Base-by-base conservation (phyloP, 2,329 filamentous ascomycete genomes). In the Colletotrichum orchidophilum region DNA sequence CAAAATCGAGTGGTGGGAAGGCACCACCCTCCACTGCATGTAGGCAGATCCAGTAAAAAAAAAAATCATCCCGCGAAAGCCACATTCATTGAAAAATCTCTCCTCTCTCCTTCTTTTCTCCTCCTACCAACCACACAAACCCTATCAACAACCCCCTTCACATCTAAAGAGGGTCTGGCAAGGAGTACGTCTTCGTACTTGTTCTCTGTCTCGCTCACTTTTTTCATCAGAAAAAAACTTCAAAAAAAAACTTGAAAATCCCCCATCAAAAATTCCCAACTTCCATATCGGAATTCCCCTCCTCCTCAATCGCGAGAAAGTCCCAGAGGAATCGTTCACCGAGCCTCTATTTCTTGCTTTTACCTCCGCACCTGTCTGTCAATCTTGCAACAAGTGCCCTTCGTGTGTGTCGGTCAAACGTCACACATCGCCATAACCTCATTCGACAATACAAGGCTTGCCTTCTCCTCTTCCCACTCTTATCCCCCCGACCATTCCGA, bases 241-340 rank as follows among this genome's bases (percentile, higher is more conserved):
- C 78, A 81, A 86, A 89, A 90, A 90, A 90, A 90, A 89, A 77
- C 63, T 79, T 83, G 83, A 86, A 88, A 90, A 89, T 83, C 81
- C 81, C 75, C 78, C 79, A 55, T 69, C 70, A 75, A 85, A 85
- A 82, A 71, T 68, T 63, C 63, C 68, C 68, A 59, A 52, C 65
- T 53, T 71, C 68, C 68, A 58, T 68, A 59, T 78, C 75, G 70
- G 61, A 63, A 63, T 66, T 55, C 49, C 66, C 63, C 72, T 62
- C 73, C 57, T 71, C 73, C 62, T 58, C 67, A 66, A 53, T 69
- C 53, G 66, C 71, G 67, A 67, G 63, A 67, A 71, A 71, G 57
- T 53, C 26, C 33, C 29, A 70, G 61, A 64, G 66, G 60, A 49
- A 49, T 49, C 55, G 29, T 39, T 63, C 29, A 35, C 21, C 61